Conservation (phyloP, 2,329 filamentous ascomycete genomes). For the Aspergillus pseudoterreus region DNA sequence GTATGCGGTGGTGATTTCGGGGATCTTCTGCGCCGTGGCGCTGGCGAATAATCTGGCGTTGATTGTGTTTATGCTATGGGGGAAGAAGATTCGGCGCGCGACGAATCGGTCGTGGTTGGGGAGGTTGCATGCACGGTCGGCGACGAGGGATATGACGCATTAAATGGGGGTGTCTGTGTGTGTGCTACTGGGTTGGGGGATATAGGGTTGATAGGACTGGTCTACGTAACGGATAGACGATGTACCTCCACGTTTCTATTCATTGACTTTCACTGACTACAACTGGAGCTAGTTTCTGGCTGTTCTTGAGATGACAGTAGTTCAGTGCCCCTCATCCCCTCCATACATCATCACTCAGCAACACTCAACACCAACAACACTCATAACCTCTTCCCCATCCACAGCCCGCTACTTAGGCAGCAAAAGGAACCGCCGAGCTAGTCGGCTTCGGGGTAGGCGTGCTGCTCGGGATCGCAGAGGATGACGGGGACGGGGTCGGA, state of each 20-base stretch:
- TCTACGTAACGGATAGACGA: too few relatives aligned
- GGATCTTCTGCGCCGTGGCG: constrained; percentile 49
- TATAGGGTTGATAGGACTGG: too few relatives aligned
- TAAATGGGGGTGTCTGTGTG: not conserved
- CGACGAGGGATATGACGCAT: not conserved
- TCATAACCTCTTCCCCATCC: not conserved
- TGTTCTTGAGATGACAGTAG: too few relatives aligned
- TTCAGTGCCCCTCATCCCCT: too few relatives aligned
- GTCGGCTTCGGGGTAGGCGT: not conserved
- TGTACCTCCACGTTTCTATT: too few relatives aligned
- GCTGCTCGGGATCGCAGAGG: not conserved
- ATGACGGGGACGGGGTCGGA: not conserved
- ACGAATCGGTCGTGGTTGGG: constrained; percentile 49
- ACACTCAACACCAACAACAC: not conserved
- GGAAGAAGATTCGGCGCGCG: constrained; percentile 48
- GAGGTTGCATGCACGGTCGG: constrained; percentile 23
- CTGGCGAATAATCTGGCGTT: constrained; percentile 49
- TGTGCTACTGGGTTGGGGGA: not conserved
- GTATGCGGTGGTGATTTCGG: constrained; percentile 51
- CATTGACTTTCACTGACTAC: too few relatives aligned
- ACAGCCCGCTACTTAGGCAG: not conserved
- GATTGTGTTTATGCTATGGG: constrained; percentile 50
- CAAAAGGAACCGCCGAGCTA: not conserved
- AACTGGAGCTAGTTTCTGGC: too few relatives aligned
- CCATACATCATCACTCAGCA: not conserved